Percentiles rank a stretch among this genome's conserved stretches.
Conservation (phyloP, 768 basidiomycete species). For the Suillus placidus region DNA sequence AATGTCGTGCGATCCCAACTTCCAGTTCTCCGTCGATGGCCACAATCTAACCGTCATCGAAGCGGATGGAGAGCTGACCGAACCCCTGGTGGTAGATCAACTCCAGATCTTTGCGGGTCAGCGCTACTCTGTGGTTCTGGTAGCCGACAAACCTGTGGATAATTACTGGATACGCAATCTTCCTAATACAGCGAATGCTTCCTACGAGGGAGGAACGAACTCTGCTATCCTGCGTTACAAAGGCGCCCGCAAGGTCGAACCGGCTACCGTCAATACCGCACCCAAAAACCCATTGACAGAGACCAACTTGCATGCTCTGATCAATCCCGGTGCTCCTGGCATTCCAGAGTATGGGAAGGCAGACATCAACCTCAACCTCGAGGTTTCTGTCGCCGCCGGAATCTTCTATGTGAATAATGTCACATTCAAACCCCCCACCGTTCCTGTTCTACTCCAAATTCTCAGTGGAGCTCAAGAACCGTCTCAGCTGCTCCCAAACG, state of each 20-base stretch:
- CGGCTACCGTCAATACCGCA: conserved; percentile 17
- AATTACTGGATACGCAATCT: conserved; percentile 45
- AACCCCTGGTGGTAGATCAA: conserved; percentile 40
- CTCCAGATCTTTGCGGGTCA: conserved; percentile 41
- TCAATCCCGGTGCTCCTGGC: conserved; percentile 26
- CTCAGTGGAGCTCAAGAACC: conserved; percentile 38
- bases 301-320: conserved; percentile 21
- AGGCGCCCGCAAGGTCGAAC: conserved; percentile 35
- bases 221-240: conserved; percentile 44
- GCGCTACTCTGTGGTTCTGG: conserved; percentile 33
- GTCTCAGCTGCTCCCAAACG: conserved; percentile 38
- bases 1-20: conserved; percentile 44
- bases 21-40: conserved; percentile 42
- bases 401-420: background rate
- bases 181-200: conserved; percentile 27
- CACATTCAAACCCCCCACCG: conserved; percentile 18
- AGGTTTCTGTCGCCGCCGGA: conserved; percentile 12
- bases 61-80: conserved; percentile 37
- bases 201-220: conserved; percentile 34
- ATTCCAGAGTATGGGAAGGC: conserved; percentile 28
- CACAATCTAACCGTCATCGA: conserved; percentile 47
- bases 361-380: conserved; percentile 21
- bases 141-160: conserved; percentile 34
- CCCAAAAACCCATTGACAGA: conserved; percentile 6
- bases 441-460: conserved; percentile 47